Evolutionary conservation across 192 early-diverging fungal species (phyloP), one percentile per base, ranked within the genome.

Genomic region (Podila verticillata): DNA sequence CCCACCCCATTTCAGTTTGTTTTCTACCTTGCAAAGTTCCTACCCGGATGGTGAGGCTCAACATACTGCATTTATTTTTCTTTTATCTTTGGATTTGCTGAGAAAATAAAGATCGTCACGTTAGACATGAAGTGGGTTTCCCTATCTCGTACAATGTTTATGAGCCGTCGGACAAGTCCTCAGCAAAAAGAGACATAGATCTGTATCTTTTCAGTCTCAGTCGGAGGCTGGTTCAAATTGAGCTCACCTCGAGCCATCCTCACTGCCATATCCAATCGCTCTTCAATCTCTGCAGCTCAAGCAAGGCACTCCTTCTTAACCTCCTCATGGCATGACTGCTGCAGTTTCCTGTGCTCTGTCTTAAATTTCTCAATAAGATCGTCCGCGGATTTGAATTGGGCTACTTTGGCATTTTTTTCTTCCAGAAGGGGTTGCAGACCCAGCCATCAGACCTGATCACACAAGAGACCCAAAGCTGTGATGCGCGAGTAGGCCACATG

Each of bases 191-290:
- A n/a, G 34, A 32, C 62, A 86, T 62, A 0, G 79, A 84, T 8
- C 61, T 49, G 59, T 82, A 79, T 3, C 54, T 70, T 84, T 34
- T 87, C 84, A n/a, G 73, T 65, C 8, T 24, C 10, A 5, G 71
- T 70, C 30, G 84, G 47, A 0, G 59, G 19, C 22, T 15, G 19
- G n/a, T n/a, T n/a, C n/a, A n/a, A n/a, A 39, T 75, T 66, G 48
- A 69, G 58, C 26, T 49, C 32, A 3, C 63, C 63, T 29, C 30
- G 58, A 19, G 59, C 78, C 7, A 30, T 28, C 48, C 26, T 57
- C 30, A 48, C 20, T 0, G 74, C 68, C 0, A 9, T 12, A 2
- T 19, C 32, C 61, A 87, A 77, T 63, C 66, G 70, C 12, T 61
- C 29, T 20, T 64, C 68, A 1, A 81, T 35, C 1, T 39, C 58